phyloP scores from a whole-genome alignment of 2,329 filamentous ascomycete genomes.

The Fusarium aywerte region DNA sequence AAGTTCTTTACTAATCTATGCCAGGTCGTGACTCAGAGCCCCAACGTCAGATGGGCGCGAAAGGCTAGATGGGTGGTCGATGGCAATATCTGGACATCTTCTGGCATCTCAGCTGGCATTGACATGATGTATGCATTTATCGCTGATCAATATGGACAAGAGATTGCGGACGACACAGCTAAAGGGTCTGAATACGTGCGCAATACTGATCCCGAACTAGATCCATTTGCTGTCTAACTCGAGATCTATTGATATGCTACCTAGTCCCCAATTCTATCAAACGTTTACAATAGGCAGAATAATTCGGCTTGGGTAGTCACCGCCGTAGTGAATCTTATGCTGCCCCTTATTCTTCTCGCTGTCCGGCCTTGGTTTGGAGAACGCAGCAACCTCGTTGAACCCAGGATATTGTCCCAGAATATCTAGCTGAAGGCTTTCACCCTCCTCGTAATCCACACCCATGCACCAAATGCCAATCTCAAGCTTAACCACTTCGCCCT shows the following conservation, averaged over 20 bases:
- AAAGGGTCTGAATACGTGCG: constrained; percentile 68
- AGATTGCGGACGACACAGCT: constrained; percentile 60
- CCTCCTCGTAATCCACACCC: constrained; percentile 18
- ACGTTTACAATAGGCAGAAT: constrained; percentile 33
- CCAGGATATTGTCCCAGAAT: constrained; percentile 20
- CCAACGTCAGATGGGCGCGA: constrained; percentile 63
- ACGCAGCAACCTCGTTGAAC: constrained; percentile 8
- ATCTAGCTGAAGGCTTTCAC: constrained; percentile 4
- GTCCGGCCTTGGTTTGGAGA: constrained; percentile 18
- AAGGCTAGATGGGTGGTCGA: constrained; percentile 69
- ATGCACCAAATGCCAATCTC: constrained; percentile 25
- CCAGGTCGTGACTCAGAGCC: constrained; percentile 53
- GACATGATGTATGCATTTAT: constrained; percentile 53
- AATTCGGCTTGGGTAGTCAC: constrained; percentile 31
- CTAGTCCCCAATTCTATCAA: background rate
- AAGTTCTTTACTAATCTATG: background rate
- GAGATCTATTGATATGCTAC: background rate
- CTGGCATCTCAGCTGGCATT: constrained; percentile 63
- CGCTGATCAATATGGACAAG: constrained; percentile 59
- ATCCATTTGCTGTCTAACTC: constrained; percentile 62
- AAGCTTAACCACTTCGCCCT: constrained; percentile 22
- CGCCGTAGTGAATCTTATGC: constrained; percentile 31
- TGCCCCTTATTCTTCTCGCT: constrained; percentile 24
- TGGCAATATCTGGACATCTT: constrained; percentile 70
- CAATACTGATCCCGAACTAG: constrained; percentile 59